Base-by-base conservation (phyloP, 306 rosid genomes). In the Mucuna pruriens region DNA sequence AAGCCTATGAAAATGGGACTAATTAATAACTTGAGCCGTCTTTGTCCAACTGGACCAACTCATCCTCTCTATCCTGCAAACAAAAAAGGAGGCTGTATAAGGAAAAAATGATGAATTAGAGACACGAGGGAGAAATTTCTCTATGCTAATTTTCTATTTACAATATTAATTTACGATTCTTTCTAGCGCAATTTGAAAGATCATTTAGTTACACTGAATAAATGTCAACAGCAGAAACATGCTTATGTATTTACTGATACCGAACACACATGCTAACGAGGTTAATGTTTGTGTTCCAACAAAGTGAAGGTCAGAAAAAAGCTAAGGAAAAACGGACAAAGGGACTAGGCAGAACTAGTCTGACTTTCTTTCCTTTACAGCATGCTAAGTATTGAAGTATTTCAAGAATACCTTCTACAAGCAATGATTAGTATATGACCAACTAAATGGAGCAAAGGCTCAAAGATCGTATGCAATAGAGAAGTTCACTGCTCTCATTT, bases 41-140 rank as follows among this genome's bases (percentile, higher is more conserved):
- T 54, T 71, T 78, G 76, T 31, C 65, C 75, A 63, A 42, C 51
- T 39, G 26, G 71, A 20, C 65, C 76, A 51, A 42, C 31, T 71
- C 54, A 77, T 52, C 29, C 68, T 34, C 86, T 62, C 86, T 39
- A 61, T 62, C 86, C 79, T 71, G 83, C 70, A 26, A 77, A 71
- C 36, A 67, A 65, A 1, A 51, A 64, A 54, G 16, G 33, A 49
- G 55, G 58, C 4, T 76, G 36, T 13, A 12, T 52, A 4, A 29
- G 6, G 12, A 39, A 65, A 15, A 71, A 40, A 15, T 19, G 0
- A 49, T 39, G 80, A 51, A 38, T 38, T 6, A 63, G 12, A 36
- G 15, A 44, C 3, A 63, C 39, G 23, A 31, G 3, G 11, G 34
- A 7, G 61, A 39, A 51, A 46, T 5, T 49, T 48, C 7, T 26